A percentile compares a stretch with the other conserved stretches of the same genome.
Evolutionary conservation across 805 yeast genomes (phyloP).

Genomic region (Tetrapisispora pingtungensis): DNA sequence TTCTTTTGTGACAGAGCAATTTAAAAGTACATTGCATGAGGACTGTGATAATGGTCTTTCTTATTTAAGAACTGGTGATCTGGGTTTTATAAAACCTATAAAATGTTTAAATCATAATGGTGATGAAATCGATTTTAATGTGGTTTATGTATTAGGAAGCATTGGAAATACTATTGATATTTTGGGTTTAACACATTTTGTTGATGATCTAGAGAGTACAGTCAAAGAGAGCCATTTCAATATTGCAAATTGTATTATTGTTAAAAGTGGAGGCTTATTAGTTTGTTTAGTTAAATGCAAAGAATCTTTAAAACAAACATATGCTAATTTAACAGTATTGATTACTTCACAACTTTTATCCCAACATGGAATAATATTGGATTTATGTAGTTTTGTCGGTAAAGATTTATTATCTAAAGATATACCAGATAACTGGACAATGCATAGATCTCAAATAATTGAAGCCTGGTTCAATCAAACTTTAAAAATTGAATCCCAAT

Average conservation of each 20-base stretch:
- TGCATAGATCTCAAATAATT: conserved; percentile 65
- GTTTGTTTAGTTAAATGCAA: conserved; percentile 63
- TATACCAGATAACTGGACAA: conserved; percentile 48
- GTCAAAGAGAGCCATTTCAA: conserved; percentile 42
- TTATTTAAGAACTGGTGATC: conserved; percentile 84
- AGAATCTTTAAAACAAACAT: conserved; percentile 34
- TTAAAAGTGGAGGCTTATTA: conserved; percentile 73
- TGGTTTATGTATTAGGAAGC: conserved; percentile 74
- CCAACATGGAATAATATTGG: conserved; percentile 72
- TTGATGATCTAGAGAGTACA: conserved; percentile 67
- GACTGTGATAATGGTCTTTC: conserved; percentile 54
- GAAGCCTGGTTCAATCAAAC: conserved; percentile 43
- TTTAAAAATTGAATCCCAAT: conserved; percentile 34
- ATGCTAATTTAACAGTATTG: conserved; percentile 71
- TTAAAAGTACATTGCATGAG: conserved; percentile 48
- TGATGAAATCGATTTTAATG: conserved; percentile 45
- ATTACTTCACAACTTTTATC: conserved; percentile 69
- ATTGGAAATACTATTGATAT: conserved; percentile 84
- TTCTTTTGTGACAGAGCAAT: conserved; percentile 42
- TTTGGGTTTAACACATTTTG: conserved; percentile 85
- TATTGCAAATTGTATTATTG: conserved; percentile 48
- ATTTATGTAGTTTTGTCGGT: conserved; percentile 71
- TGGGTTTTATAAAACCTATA: conserved; percentile 82
- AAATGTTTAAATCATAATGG: conserved; percentile 34
- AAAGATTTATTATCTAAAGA: conserved; percentile 27